These are phyloP conservation scores for Beauveria scarabaeidicola DNA, from an alignment of 2,329 filamentous ascomycete genomes.

Conservation along the genomic window DNA sequence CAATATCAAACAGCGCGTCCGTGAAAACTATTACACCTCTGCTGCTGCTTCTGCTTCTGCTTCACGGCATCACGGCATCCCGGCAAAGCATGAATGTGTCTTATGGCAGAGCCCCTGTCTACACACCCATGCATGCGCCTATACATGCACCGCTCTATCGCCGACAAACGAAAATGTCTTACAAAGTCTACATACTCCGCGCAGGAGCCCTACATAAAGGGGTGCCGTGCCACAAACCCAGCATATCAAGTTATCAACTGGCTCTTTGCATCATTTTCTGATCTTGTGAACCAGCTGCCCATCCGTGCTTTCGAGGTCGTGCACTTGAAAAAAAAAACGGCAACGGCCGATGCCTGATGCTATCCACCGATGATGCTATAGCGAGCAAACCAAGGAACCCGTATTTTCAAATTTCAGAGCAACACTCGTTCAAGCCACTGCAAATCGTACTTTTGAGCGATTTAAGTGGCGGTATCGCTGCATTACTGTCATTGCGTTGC, in stretches of 20 bases:
- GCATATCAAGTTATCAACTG: background rate
- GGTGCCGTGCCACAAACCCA: background rate
- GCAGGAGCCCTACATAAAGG: background rate
- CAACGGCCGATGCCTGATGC: background rate
- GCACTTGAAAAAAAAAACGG: background rate
- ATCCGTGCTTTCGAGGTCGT: background rate
- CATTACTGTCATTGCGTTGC: background rate
- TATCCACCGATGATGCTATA: background rate
- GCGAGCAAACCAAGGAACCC: background rate
- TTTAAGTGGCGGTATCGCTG: slow-evolving; percentile 3
- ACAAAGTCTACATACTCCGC: background rate
- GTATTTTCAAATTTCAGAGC: background rate
- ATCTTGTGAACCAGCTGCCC: background rate
- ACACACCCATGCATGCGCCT: background rate
- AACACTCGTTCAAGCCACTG: background rate
- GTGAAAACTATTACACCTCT: background rate
- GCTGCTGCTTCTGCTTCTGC: background rate
- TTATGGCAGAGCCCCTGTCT: background rate
- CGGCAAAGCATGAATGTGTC: background rate
- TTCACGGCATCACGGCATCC: background rate
- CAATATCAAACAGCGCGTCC: background rate
- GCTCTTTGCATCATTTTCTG: background rate
- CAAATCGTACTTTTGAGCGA: background rate
- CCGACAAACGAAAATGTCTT: background rate
- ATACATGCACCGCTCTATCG: background rate